Base-by-base conservation (phyloP, 768 basidiomycete genomes). In the Boletus barrowsii region DNA sequence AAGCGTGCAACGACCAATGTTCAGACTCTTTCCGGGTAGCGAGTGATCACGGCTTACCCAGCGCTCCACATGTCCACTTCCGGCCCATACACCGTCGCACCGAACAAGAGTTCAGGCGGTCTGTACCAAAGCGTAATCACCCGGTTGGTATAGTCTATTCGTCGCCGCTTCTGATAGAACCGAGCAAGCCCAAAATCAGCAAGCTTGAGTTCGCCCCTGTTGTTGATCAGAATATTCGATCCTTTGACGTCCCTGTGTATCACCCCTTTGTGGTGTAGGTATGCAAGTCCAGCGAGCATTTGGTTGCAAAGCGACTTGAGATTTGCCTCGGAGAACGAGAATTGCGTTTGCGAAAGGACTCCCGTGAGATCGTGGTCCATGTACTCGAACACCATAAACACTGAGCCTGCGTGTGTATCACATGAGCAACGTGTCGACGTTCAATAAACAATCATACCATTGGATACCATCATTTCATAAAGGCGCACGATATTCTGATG, bases 11-110 rank as follows among this genome's bases (percentile, higher is more conserved):
- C 17, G 18, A 50, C 20, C 43, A n/a, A 24, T 20, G 14, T 29
- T 29, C 18, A 44, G 10, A 20, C 30, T 32, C 20, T 37, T 48
- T 42, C 6, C 29, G 18, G 30, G 26, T 2, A 42, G n/a, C 3
- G 9, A 42, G 14, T 42, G 26, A 47, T 33, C 36, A 35, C 13
- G 39, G 32, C 58, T 55, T 73, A 96, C 93, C 97, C 97, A 40
- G 97, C 97, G 69, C 93, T 96, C 97, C 97, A 99, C 87, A 98
- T 97, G 65, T 99, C 97, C 22, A 99, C 96, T 66, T 96, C 95
- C 6, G 94, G 88, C 3, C 93, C 95, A 73, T 99, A 99, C 13
- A 93, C 83, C 0, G 97, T 99, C 30, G 94, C 91, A 29, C 97
- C 97, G 63, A 98, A 87, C 39, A 99, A 73, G 20, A 99, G 77